Conservation (phyloP, 108 stramenopile genomes). For the Skeletonema tropicum region DNA sequence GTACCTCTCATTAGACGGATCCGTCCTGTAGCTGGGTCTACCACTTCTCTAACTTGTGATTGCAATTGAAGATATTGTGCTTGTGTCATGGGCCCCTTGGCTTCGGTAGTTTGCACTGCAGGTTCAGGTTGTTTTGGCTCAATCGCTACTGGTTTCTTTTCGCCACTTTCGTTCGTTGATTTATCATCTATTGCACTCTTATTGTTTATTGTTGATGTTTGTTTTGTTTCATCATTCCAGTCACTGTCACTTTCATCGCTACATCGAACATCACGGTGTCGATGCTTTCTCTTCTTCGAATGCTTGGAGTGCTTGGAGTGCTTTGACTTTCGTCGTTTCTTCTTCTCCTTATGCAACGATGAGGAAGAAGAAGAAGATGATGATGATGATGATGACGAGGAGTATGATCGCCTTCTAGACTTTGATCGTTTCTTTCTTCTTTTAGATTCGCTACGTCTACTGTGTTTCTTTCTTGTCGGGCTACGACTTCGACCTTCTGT, state of each 20-base stretch:
- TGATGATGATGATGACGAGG: constrained; percentile 25
- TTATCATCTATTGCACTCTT: background rate
- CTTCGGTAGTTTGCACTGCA: constrained; percentile 10
- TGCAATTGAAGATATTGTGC: constrained; percentile 83
- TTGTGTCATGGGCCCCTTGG: constrained; percentile 77
- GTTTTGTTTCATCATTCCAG: background rate
- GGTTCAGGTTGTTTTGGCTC: constrained; percentile 13
- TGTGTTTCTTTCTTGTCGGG: background rate
- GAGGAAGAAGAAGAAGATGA: constrained; percentile 24
- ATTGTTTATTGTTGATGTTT: background rate
- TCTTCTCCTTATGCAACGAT: background rate
- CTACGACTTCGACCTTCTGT: background rate
- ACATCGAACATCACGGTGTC: background rate
- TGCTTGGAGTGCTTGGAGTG: background rate
- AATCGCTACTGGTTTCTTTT: background rate
- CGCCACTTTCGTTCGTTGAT: background rate
- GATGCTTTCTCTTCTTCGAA: constrained; percentile 13
- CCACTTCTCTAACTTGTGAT: constrained; percentile 77
- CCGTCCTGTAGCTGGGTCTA: constrained; percentile 84
- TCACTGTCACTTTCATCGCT: constrained; percentile 6
- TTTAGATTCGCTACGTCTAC: background rate
- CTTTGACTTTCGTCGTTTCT: constrained; percentile 5
- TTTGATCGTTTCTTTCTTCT: constrained; percentile 8
- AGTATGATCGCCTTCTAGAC: constrained; percentile 20
- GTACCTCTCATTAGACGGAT: constrained; percentile 80